A percentile compares a stretch with the other conserved stretches of the same genome.
Conservation (phyloP, 1,139 yeast genomes). For the Debaryomyces sp. region DNA sequence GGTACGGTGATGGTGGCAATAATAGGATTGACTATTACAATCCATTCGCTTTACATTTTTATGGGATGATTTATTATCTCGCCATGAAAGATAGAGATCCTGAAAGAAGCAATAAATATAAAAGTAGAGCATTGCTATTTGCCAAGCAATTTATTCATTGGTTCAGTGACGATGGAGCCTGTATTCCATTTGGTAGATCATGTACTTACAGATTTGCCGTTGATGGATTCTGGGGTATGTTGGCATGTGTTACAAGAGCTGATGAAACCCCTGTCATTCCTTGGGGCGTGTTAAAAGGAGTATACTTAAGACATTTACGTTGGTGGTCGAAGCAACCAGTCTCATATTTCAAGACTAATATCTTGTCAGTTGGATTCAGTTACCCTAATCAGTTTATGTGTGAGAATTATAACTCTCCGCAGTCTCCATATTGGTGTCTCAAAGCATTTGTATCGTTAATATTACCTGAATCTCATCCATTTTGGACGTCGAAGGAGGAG, state of each 20-base stretch:
- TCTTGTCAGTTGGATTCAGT: slow-evolving; percentile 26
- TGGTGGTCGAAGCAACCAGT: slow-evolving; percentile 32
- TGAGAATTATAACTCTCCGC: slow-evolving; percentile 28
- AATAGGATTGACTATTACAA: slow-evolving; percentile 28
- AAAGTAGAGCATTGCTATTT: slow-evolving; percentile 21
- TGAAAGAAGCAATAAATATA: slow-evolving; percentile 14
- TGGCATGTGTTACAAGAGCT: slow-evolving; percentile 19
- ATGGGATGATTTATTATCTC: slow-evolving; percentile 23
- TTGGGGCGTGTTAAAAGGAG: slow-evolving; percentile 25
- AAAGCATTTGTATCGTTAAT: slow-evolving; percentile 23
- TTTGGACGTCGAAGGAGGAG: slow-evolving; percentile 16
- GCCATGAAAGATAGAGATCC: slow-evolving; percentile 15
- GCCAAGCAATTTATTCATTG: slow-evolving; percentile 23
- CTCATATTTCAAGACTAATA: slow-evolving; percentile 17
- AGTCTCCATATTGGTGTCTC: slow-evolving; percentile 32
- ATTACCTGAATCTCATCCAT: slow-evolving; percentile 18
- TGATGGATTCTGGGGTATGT: slow-evolving; percentile 29
- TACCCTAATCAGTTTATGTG: slow-evolving; percentile 29
- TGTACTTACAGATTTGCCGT: slow-evolving; percentile 28
- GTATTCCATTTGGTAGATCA: slow-evolving; percentile 28
- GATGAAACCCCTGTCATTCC: slow-evolving; percentile 14
- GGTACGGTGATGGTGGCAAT: slow-evolving; percentile 30
- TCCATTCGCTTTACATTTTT: slow-evolving; percentile 30
- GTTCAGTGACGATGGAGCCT: slow-evolving; percentile 26
- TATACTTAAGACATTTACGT: slow-evolving; percentile 22